These are phyloP conservation scores for Colletotrichum sp. DNA, from an alignment of 2,329 filamentous ascomycete genomes.

Conservation along the genomic window DNA sequence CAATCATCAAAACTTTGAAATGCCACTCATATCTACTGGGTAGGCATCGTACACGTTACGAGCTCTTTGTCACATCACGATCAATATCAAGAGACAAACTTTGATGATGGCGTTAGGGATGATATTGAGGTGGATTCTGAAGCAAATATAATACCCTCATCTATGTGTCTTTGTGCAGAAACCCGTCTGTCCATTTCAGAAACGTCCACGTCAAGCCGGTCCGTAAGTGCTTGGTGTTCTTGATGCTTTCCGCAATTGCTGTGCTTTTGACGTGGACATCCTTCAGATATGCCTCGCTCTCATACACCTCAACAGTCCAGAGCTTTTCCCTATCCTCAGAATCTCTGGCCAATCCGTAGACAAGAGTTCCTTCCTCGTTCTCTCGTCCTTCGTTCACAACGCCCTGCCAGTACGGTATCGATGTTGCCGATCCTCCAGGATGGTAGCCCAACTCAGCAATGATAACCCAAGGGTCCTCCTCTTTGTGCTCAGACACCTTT, in stretches of 20 bases:
- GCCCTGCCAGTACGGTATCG: not conserved
- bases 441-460: not conserved
- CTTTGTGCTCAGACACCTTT: not conserved
- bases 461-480: not conserved
- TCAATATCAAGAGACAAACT: not conserved
- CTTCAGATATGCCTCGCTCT: not conserved
- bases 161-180: not conserved
- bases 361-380: not conserved
- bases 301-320: not conserved
- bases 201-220: not conserved
- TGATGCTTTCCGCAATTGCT: not conserved
- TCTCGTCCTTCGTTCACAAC: not conserved
- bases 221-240: not conserved
- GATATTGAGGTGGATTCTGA: not conserved
- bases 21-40: too few species aligned
- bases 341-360: not conserved
- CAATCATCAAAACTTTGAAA: not conserved
- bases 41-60: not conserved
- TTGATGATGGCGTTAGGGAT: not conserved
- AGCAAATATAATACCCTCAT: fast-evolving
- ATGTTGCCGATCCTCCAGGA: not conserved
- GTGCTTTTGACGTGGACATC: not conserved
- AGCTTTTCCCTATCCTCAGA: not conserved
- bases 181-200: not conserved
- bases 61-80: not conserved